Conservation (phyloP, 2,329 filamentous ascomycete genomes). For the Triangularia verruculosa region DNA sequence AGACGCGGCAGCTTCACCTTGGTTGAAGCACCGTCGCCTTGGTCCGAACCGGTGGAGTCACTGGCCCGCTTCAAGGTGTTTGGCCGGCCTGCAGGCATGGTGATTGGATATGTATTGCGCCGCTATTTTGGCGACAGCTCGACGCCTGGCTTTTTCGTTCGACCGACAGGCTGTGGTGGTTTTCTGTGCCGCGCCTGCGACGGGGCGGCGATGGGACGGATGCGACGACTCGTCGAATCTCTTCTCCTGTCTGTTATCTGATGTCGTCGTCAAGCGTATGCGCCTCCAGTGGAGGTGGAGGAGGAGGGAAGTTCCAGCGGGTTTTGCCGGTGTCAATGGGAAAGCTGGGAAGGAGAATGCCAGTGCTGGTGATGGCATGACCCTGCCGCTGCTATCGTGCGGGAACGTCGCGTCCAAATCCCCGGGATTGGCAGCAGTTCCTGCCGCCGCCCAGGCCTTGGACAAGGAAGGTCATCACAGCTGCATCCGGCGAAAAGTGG, state of each 20-base stretch:
- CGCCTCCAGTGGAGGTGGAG: background rate
- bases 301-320: conserved; percentile 14
- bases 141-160: conserved; percentile 23
- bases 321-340: conserved; percentile 25
- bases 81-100: conserved; percentile 42
- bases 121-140: conserved; percentile 20
- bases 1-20: conserved; percentile 51
- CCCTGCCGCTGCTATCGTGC: conserved; percentile 9
- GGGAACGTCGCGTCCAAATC: conserved; percentile 24
- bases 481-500: background rate
- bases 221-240: background rate
- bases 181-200: conserved; percentile 26
- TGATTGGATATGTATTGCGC: background rate
- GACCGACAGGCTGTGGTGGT: background rate
- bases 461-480: background rate
- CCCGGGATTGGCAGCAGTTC: conserved; percentile 19
- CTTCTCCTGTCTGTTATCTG: background rate
- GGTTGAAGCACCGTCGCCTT: conserved; percentile 34
- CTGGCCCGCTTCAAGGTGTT: conserved; percentile 41
- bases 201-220: conserved; percentile 15
- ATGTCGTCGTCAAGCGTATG: background rate
- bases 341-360: conserved; percentile 26
- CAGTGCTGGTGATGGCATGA: conserved; percentile 19
- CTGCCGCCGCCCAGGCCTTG: background rate
- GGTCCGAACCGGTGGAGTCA: conserved; percentile 37